Conservation (phyloP, 2,329 filamentous ascomycete species). For the Coleophoma crateriformis region DNA sequence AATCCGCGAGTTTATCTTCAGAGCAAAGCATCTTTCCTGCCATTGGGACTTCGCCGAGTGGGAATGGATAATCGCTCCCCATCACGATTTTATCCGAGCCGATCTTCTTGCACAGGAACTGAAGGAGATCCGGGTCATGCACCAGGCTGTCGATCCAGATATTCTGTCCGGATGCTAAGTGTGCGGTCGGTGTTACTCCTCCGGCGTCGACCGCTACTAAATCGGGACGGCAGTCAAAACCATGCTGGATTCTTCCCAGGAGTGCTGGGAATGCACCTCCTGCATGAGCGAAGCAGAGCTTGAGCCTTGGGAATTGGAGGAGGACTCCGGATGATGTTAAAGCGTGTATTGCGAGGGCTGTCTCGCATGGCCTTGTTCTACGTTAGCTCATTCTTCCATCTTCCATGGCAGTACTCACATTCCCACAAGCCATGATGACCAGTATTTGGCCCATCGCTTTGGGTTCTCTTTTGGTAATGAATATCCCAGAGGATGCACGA, state of each 20-base stretch:
- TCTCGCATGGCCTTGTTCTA: constrained; percentile 24
- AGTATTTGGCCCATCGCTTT: constrained; percentile 27
- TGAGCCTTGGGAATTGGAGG: constrained; percentile 23
- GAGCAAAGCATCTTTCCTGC: constrained; percentile 27
- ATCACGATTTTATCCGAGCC: constrained; percentile 25
- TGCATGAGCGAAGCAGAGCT: constrained; percentile 30
- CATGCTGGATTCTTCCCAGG: constrained; percentile 29
- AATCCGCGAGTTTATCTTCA: constrained; percentile 19
- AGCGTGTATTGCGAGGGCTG: constrained; percentile 27
- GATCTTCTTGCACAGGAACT: constrained; percentile 28
- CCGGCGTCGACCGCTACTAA: constrained; percentile 25
- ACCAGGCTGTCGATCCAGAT: constrained; percentile 30
- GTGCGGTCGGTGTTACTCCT: constrained; percentile 24
- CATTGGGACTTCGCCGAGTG: constrained; percentile 28
- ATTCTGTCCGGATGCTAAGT: constrained; percentile 19
- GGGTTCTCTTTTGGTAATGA: constrained; percentile 26
- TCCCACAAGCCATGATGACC: constrained; percentile 29
- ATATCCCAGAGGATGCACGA: constrained; percentile 30
- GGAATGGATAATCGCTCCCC: constrained; percentile 31
- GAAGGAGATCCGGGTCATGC: constrained; percentile 29
- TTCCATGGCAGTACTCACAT: constrained; percentile 19
- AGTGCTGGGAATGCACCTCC: constrained; percentile 30
- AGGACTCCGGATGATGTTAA: constrained; percentile 26
- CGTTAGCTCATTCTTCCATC: neutral
- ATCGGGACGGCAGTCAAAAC: constrained; percentile 29